Base-by-base conservation (phyloP, 306 rosid species). In the Arachis hypogaea region DNA sequence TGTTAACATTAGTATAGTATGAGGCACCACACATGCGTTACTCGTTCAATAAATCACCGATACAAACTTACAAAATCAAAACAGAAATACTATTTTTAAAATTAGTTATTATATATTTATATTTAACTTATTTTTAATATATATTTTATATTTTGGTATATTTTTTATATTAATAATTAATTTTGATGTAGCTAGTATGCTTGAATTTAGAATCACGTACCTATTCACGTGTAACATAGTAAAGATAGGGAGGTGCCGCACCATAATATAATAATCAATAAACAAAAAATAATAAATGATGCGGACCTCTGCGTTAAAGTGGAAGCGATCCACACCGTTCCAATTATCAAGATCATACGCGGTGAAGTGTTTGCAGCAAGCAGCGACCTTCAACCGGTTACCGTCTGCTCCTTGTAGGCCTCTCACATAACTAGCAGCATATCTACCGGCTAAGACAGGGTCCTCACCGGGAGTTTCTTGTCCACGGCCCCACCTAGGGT, bases 381-480 rank as follows among this genome's bases (percentile, higher is more conserved):
- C 98, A 4, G 97, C 98, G 0, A 93, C 94, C 74, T 91, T 93
- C 84, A 93, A 83, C 77, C 85, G 88, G 77, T 71, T 69, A 69
- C 71, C 83, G 78, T 79, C 89, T 2, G 82, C 79, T 11, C 97
- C 97, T 90, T 93, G 98, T 30, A 91, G 73, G 1, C 98, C 96
- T 42, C 71, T 81, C 2, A 91, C 94, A 67, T 89, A 93, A 36
- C 85, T 85, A 43, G 94, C 92, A 0, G 94, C 98, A 49, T 93
- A 93, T 1, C 7, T 68, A 30, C 98, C 98, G 61, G 79, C 98
- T 7, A 93, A 62, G 4, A 85, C 46, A 2, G 98, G 98, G 11
- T 93, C 98, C 83, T 93, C 98, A 69, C 98, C 98, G 77, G 98
- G 98, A 77, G 98, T 93, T 76, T 91, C 97, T 86, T 91, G 97